Evolutionary conservation across 2,329 filamentous ascomycete species (phyloP).

Genomic region (Colletotrichum eleusines): DNA sequence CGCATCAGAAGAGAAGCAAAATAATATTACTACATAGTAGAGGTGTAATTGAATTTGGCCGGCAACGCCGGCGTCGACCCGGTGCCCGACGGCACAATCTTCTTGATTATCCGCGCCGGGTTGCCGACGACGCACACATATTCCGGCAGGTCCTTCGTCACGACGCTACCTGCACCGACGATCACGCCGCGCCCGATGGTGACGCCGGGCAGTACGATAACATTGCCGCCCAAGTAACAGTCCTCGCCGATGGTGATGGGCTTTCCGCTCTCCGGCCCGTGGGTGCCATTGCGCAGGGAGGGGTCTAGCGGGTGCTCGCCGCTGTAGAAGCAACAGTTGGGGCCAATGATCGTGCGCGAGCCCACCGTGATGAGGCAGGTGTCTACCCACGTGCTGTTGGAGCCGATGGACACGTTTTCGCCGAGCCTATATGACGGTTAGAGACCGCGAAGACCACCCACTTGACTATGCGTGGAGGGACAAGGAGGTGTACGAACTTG

Average conservation of each 20-base stretch:
- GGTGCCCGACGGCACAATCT: constrained; percentile 50
- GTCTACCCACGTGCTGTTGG: constrained; percentile 81
- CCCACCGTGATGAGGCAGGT: constrained; percentile 82
- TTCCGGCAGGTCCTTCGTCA: constrained; percentile 80
- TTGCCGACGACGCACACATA: constrained; percentile 75
- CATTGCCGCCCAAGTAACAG: constrained; percentile 82
- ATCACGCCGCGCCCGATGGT: constrained; percentile 80
- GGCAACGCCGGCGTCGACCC: constrained; percentile 22
- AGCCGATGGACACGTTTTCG: constrained; percentile 79
- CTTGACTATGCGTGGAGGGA: not conserved
- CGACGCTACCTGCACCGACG: constrained; percentile 84
- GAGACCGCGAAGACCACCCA: no score
- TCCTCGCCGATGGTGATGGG: constrained; percentile 83
- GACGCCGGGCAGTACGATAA: constrained; percentile 79
- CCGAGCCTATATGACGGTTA: constrained; percentile 64
- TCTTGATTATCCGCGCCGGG: constrained; percentile 70
- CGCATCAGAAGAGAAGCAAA: not conserved
- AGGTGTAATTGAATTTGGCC: constrained; percentile 32
- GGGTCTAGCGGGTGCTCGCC: constrained; percentile 85
- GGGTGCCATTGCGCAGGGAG: constrained; percentile 76
- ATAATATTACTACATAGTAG: constrained; percentile 33
- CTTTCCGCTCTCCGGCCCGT: constrained; percentile 80
- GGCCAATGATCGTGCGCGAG: constrained; percentile 80
- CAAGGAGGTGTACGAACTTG: constrained; percentile 52
- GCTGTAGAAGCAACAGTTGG: constrained; percentile 80